Base-by-base conservation (phyloP, 73 alveolate species). In the Tetrahymena elliotti region DNA sequence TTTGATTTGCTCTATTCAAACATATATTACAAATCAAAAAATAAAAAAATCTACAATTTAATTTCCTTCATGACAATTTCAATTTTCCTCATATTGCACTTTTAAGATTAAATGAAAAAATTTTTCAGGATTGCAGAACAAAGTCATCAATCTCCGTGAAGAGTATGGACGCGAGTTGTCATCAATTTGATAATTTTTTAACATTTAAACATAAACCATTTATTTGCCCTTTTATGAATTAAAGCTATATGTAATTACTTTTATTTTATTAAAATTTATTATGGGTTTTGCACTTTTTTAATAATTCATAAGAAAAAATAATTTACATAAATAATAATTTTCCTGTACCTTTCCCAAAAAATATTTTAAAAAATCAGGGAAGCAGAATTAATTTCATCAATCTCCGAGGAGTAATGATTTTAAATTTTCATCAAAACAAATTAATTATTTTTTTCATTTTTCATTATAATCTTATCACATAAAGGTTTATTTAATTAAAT, bases 101-200 rank as follows among this genome's bases (percentile, higher is more conserved):
- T n/a, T n/a, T n/a, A n/a, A n/a, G n/a, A n/a, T n/a, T n/a, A n/a
- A n/a, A n/a, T n/a, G n/a, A n/a, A n/a, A n/a, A n/a, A n/a, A 22
- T 68, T 68, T 68, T 68, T 68, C 88, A 68, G 88, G 88, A 68
- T 68, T 68, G 88, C 88, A 68, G 88, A 68, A 68, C 88, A 68
- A 47, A 68, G 88, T 68, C 88, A 68, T 68, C 88, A 68, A 68
- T 68, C 88, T 68, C 88, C 1, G 36, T 68, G 38, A 68, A 68
- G 88, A 68, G 88, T 68, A 68, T 68, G 88, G 88, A 68, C 88
- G 88, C 88, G 88, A 68, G 88, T 68, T 68, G 88, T 68, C 88
- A 68, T 68, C 88, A 68, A 68, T 68, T 31, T 68, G 20, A 24
- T 68, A 27, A 22, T n/a, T 27, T 27, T 68, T 68, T 18, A 22